Evolutionary conservation across 176 grass and related monocot species (phyloP), one percentile per base, ranked within the genome.

Genomic region (Avena insularis): DNA sequence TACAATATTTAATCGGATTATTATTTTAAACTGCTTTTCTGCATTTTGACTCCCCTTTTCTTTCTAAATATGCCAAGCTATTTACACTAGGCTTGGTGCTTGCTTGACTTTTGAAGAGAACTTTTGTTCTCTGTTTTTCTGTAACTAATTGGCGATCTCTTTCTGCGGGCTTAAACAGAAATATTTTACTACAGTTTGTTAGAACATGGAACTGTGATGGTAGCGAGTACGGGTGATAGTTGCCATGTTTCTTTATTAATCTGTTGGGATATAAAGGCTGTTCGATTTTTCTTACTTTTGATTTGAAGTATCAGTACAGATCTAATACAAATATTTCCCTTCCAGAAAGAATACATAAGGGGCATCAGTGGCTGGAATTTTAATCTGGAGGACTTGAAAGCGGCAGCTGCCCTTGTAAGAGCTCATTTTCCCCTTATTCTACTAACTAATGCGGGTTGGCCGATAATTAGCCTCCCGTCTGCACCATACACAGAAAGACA

Each of bases 321-420:
- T 88, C 80, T 75, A 54, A 85, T 43, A 33, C 48, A 76, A 38
- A 75, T 47, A 89, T 66, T 82, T 86, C 0, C 72, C 49, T 89
- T 91, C 80, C 94, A 99, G 97, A 93, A 86, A 94, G 91, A 96
- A 86, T 99, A 99, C 86, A 99, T 96, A 84, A 84, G 85, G 65
- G 97, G 94, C 83, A 96, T 99, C 75, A 99, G 97, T 87, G 97
- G 94, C 74, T 99, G 97, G 97, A 99, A 99, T 85, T 99, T 99
- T 87, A 99, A 99, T 93, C 77, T 99, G 59, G 97, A 99, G 71
- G 97, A 99, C 40, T 93, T 99, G 86, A 99, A 96, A 91, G 79
- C 90, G 84, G 92, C 93, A 83, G 94, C 94, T 85, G 90, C 97
- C 65, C 92, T 96, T 90, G 97, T 99, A 96, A 87, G 95, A 70